Percentiles rank a stretch among this genome's conserved stretches.
Evolutionary conservation across 2,329 filamentous ascomycete genomes (phyloP).

Genomic region (Paecilomyces niveus): DNA sequence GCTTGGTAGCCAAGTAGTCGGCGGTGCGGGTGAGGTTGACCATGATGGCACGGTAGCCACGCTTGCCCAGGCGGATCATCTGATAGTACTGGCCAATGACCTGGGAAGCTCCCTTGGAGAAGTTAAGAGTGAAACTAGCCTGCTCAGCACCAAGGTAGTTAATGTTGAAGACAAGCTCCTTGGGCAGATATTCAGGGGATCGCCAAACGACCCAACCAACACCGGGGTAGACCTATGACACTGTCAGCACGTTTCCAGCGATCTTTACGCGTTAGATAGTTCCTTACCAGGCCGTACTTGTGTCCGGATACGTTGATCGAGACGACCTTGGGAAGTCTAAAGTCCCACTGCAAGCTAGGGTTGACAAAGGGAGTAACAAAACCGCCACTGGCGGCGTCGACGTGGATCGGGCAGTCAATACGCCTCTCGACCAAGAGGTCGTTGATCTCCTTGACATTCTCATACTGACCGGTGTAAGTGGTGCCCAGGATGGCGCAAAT

Average conservation of each 20-base stretch:
- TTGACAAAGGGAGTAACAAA: constrained; percentile 90
- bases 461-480: constrained; percentile 93
- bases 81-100: constrained; percentile 98
- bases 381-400: constrained; percentile 85
- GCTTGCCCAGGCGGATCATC: constrained; percentile 87
- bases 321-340: constrained; percentile 78
- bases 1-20: constrained; percentile 71
- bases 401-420: constrained; percentile 81
- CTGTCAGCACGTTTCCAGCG: constrained; percentile 10
- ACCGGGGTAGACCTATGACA: constrained; percentile 68
- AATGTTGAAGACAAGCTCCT: constrained; percentile 97
- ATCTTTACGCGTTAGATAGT: not conserved
- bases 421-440: constrained; percentile 69
- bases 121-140: constrained; percentile 93
- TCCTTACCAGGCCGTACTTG: constrained; percentile 60
- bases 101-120: constrained; percentile 89
- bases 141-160: constrained; percentile 97
- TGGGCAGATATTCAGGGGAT: constrained; percentile 70
- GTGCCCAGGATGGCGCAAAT: constrained; percentile 88
- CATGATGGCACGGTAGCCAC: constrained; percentile 90
- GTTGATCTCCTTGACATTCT: constrained; percentile 87
- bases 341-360: constrained; percentile 83
- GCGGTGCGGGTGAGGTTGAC: constrained; percentile 82
- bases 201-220: constrained; percentile 94
- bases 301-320: constrained; percentile 94